phyloP scores from a whole-genome alignment of 441 rosid species.

The Codiaeum variegatum region DNA sequence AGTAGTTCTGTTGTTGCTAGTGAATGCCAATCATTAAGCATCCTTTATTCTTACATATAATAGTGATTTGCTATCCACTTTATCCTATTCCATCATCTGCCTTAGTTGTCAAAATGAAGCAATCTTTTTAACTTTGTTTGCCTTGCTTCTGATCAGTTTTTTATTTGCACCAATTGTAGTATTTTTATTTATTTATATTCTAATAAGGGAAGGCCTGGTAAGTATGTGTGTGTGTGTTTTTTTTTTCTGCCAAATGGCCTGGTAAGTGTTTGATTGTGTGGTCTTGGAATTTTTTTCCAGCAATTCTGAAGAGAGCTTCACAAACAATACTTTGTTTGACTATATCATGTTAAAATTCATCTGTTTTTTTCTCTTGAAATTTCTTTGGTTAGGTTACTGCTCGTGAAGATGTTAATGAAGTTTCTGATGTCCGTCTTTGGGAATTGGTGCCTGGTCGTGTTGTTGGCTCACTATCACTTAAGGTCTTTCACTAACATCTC shows the following conservation, averaged over 20 bases:
- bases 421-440: constrained; percentile 71
- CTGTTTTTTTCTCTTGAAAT: neutral
- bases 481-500: constrained; percentile 33
- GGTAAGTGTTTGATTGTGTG: neutral
- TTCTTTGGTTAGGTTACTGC: constrained; percentile 48
- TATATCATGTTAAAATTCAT: neutral
- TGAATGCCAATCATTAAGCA: neutral
- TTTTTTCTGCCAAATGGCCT: neutral
- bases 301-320: neutral
- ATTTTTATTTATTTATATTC: too few species aligned
- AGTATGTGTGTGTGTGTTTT: neutral
- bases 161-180: too few species aligned
- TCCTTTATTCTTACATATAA: neutral
- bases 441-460: constrained; percentile 89
- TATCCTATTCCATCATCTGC: neutral
- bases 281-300: neutral
- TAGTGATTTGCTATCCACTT: neutral
- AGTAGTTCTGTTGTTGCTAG: neutral
- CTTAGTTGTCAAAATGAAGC: neutral
- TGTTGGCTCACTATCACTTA: constrained; percentile 72
- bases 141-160: neutral
- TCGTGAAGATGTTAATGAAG: constrained; percentile 70
- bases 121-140: neutral
- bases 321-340: neutral
- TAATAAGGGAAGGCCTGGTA: neutral